Conservation (phyloP, 805 yeast genomes). For the Yamadazyma sp. region DNA sequence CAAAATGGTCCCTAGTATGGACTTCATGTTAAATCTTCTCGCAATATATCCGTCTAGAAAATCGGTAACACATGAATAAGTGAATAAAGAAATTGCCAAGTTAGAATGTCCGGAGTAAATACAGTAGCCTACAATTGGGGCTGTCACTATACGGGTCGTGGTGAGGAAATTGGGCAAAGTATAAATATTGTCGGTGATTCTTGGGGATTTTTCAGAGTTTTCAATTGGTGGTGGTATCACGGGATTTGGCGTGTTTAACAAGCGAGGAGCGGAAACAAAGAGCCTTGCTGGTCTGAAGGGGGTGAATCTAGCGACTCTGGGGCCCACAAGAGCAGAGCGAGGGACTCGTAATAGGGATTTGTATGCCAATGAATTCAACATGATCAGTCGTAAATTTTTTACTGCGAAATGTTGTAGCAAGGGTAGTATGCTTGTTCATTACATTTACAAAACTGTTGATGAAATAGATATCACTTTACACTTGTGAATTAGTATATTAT, state of each 20-base stretch:
- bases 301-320: too few species aligned
- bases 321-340: too few species aligned
- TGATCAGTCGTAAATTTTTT: neutral
- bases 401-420: too few species aligned
- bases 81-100: constrained; percentile 70
- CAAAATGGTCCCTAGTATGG: constrained; percentile 84
- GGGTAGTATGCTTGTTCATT: too few species aligned
- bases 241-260: too few species aligned
- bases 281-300: too few species aligned
- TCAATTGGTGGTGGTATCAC: neutral
- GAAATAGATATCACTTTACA: too few species aligned
- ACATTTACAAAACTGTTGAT: too few species aligned
- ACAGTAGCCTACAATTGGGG: constrained; percentile 84
- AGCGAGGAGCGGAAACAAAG: too few species aligned
- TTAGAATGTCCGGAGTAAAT: constrained; percentile 62
- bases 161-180: constrained; percentile 89
- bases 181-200: constrained; percentile 41
- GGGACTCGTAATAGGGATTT: neutral
- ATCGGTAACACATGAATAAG: constrained; percentile 88
- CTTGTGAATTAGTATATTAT: neutral
- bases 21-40: constrained; percentile 68
- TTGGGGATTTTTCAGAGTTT: too few species aligned
- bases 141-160: constrained; percentile 69
- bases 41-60: constrained; percentile 92
- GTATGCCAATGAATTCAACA: constrained; percentile 6